Conservation (phyloP, 2,329 filamentous ascomycete species). For the Fusarium scirpi region DNA sequence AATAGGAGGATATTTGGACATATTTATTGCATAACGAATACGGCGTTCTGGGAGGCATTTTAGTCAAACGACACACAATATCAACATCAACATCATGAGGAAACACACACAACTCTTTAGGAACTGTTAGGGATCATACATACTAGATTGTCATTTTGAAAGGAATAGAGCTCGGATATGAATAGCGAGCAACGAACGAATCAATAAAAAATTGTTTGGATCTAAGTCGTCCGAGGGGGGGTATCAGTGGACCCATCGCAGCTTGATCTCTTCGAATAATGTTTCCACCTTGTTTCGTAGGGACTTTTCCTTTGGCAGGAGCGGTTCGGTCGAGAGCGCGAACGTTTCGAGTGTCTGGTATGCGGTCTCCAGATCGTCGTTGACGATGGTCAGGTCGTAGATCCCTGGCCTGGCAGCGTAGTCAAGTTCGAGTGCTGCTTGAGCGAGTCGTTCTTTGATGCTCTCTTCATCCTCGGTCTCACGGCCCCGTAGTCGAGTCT, state of each 20-base stretch:
- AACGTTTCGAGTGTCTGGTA: background rate
- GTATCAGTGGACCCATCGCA: background rate
- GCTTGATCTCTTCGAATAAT: background rate
- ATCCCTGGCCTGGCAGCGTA: background rate
- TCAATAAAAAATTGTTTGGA: background rate
- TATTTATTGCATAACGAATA: slow-evolving; percentile 1
- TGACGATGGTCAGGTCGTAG: background rate
- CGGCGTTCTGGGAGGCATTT: slow-evolving; percentile 5
- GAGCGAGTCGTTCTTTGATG: background rate
- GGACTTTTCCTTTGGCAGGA: background rate
- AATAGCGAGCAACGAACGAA: slow-evolving; percentile 1
- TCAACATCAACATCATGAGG: background rate
- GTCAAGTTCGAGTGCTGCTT: background rate
- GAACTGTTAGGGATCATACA: slow-evolving; percentile 3
- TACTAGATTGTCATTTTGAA: slow-evolving; percentile 10
- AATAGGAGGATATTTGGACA: background rate
- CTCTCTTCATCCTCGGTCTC: background rate
- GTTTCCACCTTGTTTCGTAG: background rate
- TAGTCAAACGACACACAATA: background rate
- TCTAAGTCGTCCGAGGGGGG: background rate
- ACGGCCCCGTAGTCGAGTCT: fast-evolving
- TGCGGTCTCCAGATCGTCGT: background rate
- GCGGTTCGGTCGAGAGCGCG: background rate
- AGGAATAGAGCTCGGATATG: background rate
- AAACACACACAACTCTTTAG: slow-evolving; percentile 7